Base-by-base conservation (phyloP, 306 rosid genomes). In the Senna tora region DNA sequence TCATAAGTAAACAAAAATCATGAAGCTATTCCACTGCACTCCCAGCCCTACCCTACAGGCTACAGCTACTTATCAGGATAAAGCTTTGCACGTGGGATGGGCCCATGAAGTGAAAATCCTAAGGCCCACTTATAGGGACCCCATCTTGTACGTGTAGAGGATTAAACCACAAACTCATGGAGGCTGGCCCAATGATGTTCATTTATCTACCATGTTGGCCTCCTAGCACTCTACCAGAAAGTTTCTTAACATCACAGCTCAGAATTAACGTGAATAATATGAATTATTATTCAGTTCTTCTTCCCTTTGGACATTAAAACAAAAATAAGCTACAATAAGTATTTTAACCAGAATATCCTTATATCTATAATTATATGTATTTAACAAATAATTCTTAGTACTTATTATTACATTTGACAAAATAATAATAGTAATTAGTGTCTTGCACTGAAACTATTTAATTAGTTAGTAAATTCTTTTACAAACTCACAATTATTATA, bases 71-170 rank as follows among this genome's bases (percentile, higher is more conserved):
- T 11, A 58, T 22, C 4, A 10, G 6, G 72, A 64, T 12, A 36
- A 36, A 52, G 63, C 36, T 57, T 20, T 3, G 53, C 84, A 82
- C 78, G 54, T 72, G 85, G 80, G 79, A 34, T 5, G 14, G 79
- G 57, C 75, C 83, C 79, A 5, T 9, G 25, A 71, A 60, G 14
- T 1, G 47, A 58, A 67, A 11, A 9, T 49, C 50, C 15, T 16
- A 41, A 33, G 79, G 69, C 69, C 78, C 73, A 63, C 22, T 20
- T 49, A 30, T 21, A 34, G 69, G 49, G 71, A 64, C 60, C 53
- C 74, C 21, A 64, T 60, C 15, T 19, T 13, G 65, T 39, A 73
- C 75, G 78, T 79, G 85, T 30, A 45, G 6, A 14, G 30, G 25
- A 62, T 46, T 46, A 25, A 14, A 67, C 45, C 74, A 50, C 43